These are phyloP conservation scores for Fusarium udum DNA, from an alignment of 2,329 filamentous ascomycete species.

Conservation along the genomic window DNA sequence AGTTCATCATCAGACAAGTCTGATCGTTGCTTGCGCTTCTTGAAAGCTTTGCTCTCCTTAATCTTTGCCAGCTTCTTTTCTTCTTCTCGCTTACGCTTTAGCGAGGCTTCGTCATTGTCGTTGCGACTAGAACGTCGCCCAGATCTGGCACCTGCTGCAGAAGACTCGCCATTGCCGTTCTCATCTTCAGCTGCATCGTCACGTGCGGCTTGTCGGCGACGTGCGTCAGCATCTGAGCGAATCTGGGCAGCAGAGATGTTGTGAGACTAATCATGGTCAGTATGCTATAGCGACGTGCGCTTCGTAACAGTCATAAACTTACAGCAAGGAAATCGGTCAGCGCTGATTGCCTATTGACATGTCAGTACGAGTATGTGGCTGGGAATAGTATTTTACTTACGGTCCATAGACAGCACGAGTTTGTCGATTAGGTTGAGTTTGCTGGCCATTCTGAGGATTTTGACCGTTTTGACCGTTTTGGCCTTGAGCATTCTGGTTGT, in stretches of 20 bases:
- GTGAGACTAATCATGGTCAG: slow-evolving; percentile 62
- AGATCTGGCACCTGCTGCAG: slow-evolving; percentile 32
- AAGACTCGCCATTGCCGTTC: slow-evolving; percentile 36
- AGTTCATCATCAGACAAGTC: slow-evolving; percentile 58
- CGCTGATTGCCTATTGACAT: slow-evolving; percentile 56
- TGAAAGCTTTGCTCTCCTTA: slow-evolving; percentile 67
- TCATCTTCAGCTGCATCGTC: slow-evolving; percentile 29
- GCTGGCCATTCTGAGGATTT: slow-evolving; percentile 24
- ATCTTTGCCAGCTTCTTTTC: slow-evolving; percentile 68
- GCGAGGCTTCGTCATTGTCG: slow-evolving; percentile 36
- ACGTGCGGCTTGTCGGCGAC: slow-evolving; percentile 53
- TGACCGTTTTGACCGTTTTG: slow-evolving; percentile 21
- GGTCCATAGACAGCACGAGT: slow-evolving; percentile 52
- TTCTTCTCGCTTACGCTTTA: slow-evolving; percentile 54
- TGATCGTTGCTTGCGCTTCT: slow-evolving; percentile 59
- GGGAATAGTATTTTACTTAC: slow-evolving; percentile 39
- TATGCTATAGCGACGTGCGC: not conserved
- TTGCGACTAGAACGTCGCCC: slow-evolving; percentile 43
- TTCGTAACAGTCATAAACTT: slow-evolving; percentile 23
- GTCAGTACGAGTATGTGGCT: not conserved
- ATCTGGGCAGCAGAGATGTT: slow-evolving; percentile 74
- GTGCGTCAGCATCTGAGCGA: slow-evolving; percentile 58
- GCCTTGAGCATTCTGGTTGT: slow-evolving; percentile 26
- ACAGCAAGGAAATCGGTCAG: slow-evolving; percentile 64
- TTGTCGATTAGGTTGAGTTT: slow-evolving; percentile 31